Evolutionary conservation across 202 grass and related monocot species (phyloP).

Genomic region (Bolboschoenoplectus hybrid): DNA sequence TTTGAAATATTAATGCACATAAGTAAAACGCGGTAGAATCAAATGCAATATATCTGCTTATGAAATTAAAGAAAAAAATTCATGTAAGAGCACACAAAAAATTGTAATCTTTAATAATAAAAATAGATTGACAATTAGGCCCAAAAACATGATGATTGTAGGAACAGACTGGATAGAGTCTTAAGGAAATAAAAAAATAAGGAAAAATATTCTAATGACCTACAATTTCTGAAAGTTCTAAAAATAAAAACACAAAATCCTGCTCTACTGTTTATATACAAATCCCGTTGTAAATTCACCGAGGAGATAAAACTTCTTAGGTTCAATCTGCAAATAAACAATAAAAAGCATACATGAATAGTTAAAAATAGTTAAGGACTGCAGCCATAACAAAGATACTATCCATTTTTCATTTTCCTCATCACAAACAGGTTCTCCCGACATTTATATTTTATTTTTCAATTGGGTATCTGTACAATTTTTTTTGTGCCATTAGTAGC

Average conservation of each 20-base stretch:
- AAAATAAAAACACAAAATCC: conserved; percentile 8
- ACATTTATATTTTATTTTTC: not conserved
- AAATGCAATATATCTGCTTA: no score
- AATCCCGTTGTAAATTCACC: not conserved
- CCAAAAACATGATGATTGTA: conserved; percentile 6
- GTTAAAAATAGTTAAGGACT: not conserved
- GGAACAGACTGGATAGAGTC: not conserved
- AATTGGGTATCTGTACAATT: not conserved
- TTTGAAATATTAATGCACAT: no score
- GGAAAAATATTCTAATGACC: conserved; percentile 2
- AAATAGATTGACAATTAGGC: not conserved
- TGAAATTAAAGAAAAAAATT: no score
- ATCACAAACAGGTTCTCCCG: not conserved
- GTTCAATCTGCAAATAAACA: conserved; percentile 18
- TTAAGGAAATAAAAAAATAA: not conserved
- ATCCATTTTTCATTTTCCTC: not conserved
- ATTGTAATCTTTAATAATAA: not conserved
- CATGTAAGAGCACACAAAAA: not conserved
- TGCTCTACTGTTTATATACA: conserved; percentile 31
- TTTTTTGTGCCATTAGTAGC: not conserved
- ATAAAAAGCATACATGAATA: not conserved
- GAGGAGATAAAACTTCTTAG: not conserved
- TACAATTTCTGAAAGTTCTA: not conserved
- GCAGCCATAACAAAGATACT: not conserved
- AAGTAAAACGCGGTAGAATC: no score